These are phyloP conservation scores for Fomitopsis palustris DNA, from an alignment of 1,284 basidiomycete species.

Conservation along the genomic window DNA sequence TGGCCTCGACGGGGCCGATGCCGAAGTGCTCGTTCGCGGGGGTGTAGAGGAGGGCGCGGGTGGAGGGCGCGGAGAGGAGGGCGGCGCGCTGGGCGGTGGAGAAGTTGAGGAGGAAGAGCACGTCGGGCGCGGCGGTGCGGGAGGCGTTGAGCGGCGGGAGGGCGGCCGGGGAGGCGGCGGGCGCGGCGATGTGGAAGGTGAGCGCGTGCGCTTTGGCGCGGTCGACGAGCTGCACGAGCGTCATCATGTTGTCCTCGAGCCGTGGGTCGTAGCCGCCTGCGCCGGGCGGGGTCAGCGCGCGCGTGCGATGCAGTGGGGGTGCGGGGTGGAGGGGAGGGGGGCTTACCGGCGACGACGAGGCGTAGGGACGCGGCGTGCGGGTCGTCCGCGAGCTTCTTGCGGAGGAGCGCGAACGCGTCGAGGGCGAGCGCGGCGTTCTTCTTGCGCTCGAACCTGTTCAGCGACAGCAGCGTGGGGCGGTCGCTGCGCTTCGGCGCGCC, in stretches of 20 bases:
- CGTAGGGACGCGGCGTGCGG: slow-evolving; percentile 33
- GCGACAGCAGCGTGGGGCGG: slow-evolving; percentile 78
- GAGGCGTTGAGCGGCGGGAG: slow-evolving; percentile 37
- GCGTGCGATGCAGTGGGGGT: background rate
- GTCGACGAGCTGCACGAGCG: slow-evolving; percentile 54
- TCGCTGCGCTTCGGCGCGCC: slow-evolving; percentile 38
- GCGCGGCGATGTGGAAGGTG: slow-evolving; percentile 52
- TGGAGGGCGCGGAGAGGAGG: slow-evolving; percentile 63
- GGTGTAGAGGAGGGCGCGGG: slow-evolving; percentile 84
- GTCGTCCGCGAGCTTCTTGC: slow-evolving; percentile 14
- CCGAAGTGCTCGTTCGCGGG: slow-evolving; percentile 97
- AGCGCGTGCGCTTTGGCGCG: slow-evolving; percentile 48
- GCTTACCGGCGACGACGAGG: slow-evolving; percentile 72
- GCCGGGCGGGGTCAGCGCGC: background rate
- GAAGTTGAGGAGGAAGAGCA: slow-evolving; percentile 88
- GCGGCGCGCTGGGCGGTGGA: slow-evolving; percentile 76
- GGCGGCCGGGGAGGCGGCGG: slow-evolving; percentile 32
- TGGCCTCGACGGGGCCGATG: slow-evolving; percentile 94
- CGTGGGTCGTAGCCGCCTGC: slow-evolving; percentile 75
- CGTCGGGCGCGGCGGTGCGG: slow-evolving; percentile 43
- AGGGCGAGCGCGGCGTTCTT: slow-evolving; percentile 89
- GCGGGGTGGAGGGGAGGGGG: background rate
- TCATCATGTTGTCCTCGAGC: slow-evolving; percentile 67
- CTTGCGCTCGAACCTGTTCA: slow-evolving; percentile 96
- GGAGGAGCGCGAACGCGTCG: slow-evolving; percentile 65